These are phyloP conservation scores for Lachnellula suecica DNA, from an alignment of 2,329 filamentous ascomycete genomes.

Conservation along the genomic window DNA sequence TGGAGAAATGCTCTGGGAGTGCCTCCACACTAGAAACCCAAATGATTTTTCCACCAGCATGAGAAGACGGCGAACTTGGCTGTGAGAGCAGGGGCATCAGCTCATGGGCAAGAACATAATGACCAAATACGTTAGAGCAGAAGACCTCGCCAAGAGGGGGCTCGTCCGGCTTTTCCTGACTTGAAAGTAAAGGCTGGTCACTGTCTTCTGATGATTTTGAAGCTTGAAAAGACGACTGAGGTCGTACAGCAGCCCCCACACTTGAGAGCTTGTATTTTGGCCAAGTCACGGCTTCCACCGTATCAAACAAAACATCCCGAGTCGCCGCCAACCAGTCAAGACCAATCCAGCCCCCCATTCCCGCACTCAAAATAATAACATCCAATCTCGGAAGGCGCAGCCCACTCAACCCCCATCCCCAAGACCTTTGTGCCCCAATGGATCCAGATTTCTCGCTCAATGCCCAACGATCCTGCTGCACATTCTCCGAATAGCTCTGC, in stretches of 20 bases:
- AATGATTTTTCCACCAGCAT: constrained; percentile 53
- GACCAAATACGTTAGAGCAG: constrained; percentile 89
- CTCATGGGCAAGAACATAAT: constrained; percentile 85
- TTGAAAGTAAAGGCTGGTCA: constrained; percentile 28
- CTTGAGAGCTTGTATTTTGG: constrained; percentile 71
- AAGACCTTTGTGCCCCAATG: constrained; percentile 45
- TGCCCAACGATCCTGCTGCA: constrained; percentile 31
- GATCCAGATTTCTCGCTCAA: constrained; percentile 50
- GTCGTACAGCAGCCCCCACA: constrained; percentile 51
- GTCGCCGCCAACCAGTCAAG: constrained; percentile 66
- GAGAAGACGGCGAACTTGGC: constrained; percentile 22
- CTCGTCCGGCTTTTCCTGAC: constrained; percentile 36
- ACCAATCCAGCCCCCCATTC: constrained; percentile 83
- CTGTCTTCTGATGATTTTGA: constrained; percentile 12
- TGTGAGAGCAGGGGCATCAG: constrained; percentile 68
- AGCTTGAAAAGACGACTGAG: constrained; percentile 42
- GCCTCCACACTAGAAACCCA: constrained; percentile 88
- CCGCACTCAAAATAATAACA: constrained; percentile 80
- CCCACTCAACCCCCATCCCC: constrained; percentile 35
- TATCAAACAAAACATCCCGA: constrained; percentile 53
- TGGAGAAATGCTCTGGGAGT: constrained; percentile 42
- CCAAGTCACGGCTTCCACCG: constrained; percentile 70
- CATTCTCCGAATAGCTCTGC: constrained; percentile 23
- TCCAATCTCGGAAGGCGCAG: constrained; percentile 71
- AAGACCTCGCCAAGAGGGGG: constrained; percentile 79